Conservation (phyloP, 805 yeast species). For the Danielia oregonensis region DNA sequence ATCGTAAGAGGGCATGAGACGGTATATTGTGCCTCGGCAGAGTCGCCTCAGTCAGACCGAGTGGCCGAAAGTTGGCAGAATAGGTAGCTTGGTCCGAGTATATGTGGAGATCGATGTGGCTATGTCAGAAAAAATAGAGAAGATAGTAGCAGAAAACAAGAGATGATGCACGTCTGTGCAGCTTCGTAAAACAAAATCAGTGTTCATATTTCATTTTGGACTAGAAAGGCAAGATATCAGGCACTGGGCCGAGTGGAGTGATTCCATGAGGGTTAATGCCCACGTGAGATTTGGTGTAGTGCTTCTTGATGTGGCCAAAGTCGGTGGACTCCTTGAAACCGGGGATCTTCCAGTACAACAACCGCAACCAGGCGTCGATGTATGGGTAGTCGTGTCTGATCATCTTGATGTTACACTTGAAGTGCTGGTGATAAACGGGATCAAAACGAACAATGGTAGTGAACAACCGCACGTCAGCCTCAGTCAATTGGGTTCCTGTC, state of each 20-base stretch:
- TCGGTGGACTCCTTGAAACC: constrained; percentile 77
- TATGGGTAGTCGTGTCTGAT: constrained; percentile 78
- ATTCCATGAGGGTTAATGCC: constrained; percentile 78
- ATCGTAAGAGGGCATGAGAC: no score
- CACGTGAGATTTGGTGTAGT: constrained; percentile 83
- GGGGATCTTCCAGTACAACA: constrained; percentile 74
- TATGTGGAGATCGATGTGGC: no score
- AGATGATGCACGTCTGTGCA: no score
- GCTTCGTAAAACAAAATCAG: no score
- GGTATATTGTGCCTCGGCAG: no score
- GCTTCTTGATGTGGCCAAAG: constrained; percentile 86
- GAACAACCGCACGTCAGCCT: constrained; percentile 84
- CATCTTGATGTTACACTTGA: constrained; percentile 84
- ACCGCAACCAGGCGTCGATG: constrained; percentile 74
- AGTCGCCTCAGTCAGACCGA: no score
- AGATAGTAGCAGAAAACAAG: no score
- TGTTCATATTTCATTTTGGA: no score
- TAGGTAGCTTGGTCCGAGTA: no score
- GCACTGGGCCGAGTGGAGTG: constrained; percentile 86
- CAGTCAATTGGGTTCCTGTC: constrained; percentile 68
- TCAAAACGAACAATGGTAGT: constrained; percentile 90
- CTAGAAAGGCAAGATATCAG: constrained; percentile 50
- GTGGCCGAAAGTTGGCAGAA: no score
- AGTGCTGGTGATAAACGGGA: constrained; percentile 91
- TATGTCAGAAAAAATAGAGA: no score